Evolutionary conservation across 306 rosid genomes (phyloP), one percentile per base, ranked within the genome.

Genomic region (Mimosa bimucronata): DNA sequence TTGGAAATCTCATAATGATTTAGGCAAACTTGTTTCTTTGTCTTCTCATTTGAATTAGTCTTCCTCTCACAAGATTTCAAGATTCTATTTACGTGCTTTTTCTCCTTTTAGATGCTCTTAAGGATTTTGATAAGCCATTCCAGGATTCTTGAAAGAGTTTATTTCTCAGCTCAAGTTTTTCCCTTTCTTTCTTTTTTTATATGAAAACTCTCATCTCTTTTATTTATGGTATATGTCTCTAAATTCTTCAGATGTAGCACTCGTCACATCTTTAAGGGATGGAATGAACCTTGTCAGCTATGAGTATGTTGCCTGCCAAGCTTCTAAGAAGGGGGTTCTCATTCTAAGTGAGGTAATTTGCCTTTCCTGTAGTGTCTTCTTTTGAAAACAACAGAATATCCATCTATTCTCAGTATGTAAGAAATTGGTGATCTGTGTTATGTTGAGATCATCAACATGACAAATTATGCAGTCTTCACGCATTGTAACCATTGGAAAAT

Each of bases 281-380:
- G 98, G 98, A 81, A 92, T 95, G 98, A 95, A 95, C 86, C 98
- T 95, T 75, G 98, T 92, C 79, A 95, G 98, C 86, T 95, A 95
- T 75, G 98, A 95, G 88, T 92, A 85, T 83, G 98, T 95, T 62
- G 97, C 98, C 4, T 95, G 98, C 75, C 98, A 95, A 90, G 98
- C 92, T 77, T 88, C 92, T 81, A 92, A 91, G 88, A 95, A 92
- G 76, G 98, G 98, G 40, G 98, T 92, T 85, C 98, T 95, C 80
- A 95, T 95, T 77, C 84, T 95, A 61, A 95, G 98, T 70, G 98
- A 95, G 98, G 98, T 91, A 88, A 80, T 60, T 16, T 48, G 37
- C 71, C 64, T 53, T 19, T 46, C n/a, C 53, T 45, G 50, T 11
- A 45, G 50, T 12, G 50, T 11, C 50, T 12, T 11, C 15, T 45